Evolutionary conservation across 352 stramenopile species (phyloP).

Genomic region (Phytopythium ostracodes): DNA sequence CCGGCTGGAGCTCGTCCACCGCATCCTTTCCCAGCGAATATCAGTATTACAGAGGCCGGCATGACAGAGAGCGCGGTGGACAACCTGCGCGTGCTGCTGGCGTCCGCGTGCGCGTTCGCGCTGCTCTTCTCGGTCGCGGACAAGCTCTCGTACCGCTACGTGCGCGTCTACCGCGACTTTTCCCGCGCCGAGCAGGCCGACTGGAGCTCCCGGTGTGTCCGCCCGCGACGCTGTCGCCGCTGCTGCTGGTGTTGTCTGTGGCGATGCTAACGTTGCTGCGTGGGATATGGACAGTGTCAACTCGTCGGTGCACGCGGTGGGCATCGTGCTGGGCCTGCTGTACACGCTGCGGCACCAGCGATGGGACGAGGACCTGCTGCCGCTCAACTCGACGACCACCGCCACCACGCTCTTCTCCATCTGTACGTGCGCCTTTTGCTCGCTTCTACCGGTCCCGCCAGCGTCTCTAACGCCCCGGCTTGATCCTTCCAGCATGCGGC

Average conservation of each 20-base stretch:
- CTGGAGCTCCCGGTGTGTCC: slow-evolving; percentile 71
- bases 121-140: slow-evolving; percentile 48
- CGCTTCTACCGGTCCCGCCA: background rate
- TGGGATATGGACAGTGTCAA: slow-evolving; percentile 40
- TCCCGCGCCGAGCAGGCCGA: slow-evolving; percentile 63
- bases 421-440: slow-evolving; percentile 35
- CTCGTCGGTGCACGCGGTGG: slow-evolving; percentile 70
- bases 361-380: slow-evolving; percentile 63
- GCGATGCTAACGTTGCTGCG: slow-evolving; percentile 2
- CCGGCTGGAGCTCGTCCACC: no score
- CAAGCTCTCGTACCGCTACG: slow-evolving; percentile 45
- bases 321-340: slow-evolving; percentile 60
- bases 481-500: slow-evolving; percentile 43
- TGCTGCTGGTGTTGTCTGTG: no score
- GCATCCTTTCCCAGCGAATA: background rate
- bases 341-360: slow-evolving; percentile 56
- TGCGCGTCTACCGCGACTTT: slow-evolving; percentile 70
- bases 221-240: background rate
- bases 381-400: slow-evolving; percentile 40
- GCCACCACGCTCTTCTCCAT: slow-evolving; percentile 72
- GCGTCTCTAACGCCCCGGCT: background rate
- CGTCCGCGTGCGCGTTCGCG: slow-evolving; percentile 54
- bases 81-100: slow-evolving; percentile 41
- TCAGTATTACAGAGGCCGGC: no score
- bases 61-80: slow-evolving; percentile 8